Conservation (phyloP, 768 basidiomycete species). For the Scleroderma citrinum region DNA sequence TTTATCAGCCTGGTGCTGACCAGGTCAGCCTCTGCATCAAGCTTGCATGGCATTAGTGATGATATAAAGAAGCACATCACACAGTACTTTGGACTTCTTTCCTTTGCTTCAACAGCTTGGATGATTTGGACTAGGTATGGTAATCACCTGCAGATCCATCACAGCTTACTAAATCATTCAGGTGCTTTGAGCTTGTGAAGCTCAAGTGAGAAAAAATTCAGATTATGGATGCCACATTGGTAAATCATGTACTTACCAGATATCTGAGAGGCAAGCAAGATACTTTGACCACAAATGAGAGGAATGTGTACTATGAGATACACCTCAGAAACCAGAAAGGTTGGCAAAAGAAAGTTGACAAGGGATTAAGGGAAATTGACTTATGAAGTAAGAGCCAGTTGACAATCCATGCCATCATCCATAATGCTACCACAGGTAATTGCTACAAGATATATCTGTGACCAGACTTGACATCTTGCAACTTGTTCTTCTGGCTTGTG, state of each 20-base stretch:
- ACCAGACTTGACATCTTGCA: slow-evolving; percentile 8
- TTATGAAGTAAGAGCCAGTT: slow-evolving; percentile 7
- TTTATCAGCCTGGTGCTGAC: background rate
- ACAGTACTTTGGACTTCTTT: background rate
- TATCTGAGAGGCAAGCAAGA: slow-evolving; percentile 1
- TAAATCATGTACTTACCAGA: background rate
- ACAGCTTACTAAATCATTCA: slow-evolving; percentile 1
- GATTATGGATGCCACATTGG: background rate
- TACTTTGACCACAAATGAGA: slow-evolving; percentile 5
- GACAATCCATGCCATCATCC: background rate
- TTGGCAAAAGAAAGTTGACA: slow-evolving; percentile 22
- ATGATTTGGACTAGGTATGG: slow-evolving; percentile 1
- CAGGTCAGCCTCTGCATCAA: no score
- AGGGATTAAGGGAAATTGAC: slow-evolving; percentile 16
- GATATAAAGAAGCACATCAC: background rate
- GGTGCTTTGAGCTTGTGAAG: slow-evolving; percentile 27
- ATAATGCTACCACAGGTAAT: background rate
- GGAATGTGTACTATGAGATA: slow-evolving; percentile 15
- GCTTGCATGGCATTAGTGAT: background rate
- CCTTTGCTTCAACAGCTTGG: background rate
- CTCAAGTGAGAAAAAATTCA: slow-evolving; percentile 19
- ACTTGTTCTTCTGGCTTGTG: no score
- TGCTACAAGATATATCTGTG: background rate
- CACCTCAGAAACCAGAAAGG: slow-evolving; percentile 18
- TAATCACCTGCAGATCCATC: background rate